A percentile compares a stretch with the other conserved stretches of the same genome.
These are phyloP conservation scores for Climacium dendroides DNA, from an alignment of 225 moss, liverwort and hornwort species.

Conservation along the genomic window DNA sequence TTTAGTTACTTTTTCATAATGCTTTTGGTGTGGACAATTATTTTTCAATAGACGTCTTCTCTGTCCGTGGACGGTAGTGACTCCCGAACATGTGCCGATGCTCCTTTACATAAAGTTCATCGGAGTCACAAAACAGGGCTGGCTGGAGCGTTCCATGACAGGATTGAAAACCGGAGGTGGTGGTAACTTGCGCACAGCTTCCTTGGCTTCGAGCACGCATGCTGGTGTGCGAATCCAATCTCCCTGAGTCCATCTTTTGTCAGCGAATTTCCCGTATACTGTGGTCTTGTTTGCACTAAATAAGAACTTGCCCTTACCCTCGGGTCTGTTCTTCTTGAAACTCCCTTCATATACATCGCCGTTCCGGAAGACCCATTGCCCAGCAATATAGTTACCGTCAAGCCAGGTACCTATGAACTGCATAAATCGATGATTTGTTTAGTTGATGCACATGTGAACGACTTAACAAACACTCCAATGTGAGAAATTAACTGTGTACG, in stretches of 20 bases:
- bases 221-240: conserved; percentile 21
- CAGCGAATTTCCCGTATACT: conserved; percentile 21
- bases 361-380: conserved; percentile 74
- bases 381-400: conserved; percentile 37
- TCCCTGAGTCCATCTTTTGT: conserved; percentile 13
- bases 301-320: conserved; percentile 54
- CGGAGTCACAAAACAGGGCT: conserved; percentile 26
- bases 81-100: neutral
- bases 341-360: conserved; percentile 66
- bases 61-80: neutral
- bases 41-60: neutral
- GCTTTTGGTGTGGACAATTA: neutral
- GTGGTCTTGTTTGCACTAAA: conserved; percentile 51
- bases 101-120: conserved; percentile 9
- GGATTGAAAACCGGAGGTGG: conserved; percentile 4
- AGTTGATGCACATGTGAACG: neutral
- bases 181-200: conserved; percentile 2
- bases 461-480: neutral
- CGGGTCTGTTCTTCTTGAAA: conserved; percentile 63
- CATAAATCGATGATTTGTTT: neutral
- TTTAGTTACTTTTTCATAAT: neutral
- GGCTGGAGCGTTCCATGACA: conserved; percentile 20
- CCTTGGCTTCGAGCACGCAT: neutral
- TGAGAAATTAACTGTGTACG: neutral
- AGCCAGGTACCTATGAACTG: conserved; percentile 81